phyloP scores from a whole-genome alignment of 129 eudicot species.

The Lactuca sativa region DNA sequence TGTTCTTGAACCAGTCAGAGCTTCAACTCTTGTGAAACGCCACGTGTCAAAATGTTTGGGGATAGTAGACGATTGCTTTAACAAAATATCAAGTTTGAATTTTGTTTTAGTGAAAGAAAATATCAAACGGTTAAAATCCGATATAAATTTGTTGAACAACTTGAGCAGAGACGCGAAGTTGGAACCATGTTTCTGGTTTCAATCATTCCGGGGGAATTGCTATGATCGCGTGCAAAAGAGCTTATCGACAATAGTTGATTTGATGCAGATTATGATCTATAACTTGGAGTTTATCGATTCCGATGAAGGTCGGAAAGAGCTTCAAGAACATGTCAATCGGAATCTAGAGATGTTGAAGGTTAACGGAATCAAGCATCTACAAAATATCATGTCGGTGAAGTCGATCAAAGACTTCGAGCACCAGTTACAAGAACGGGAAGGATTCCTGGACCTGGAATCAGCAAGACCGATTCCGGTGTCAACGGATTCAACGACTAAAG shows the following conservation, averaged over 20 bases:
- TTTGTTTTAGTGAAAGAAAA: slow-evolving; percentile 33
- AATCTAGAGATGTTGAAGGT: slow-evolving; percentile 43
- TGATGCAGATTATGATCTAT: slow-evolving; percentile 42
- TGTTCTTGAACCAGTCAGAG: slow-evolving; percentile 52
- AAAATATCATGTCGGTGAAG: slow-evolving; percentile 30
- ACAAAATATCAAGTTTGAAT: slow-evolving; percentile 24
- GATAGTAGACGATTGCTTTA: slow-evolving; percentile 48
- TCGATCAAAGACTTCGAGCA: slow-evolving; percentile 21
- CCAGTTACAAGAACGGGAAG: slow-evolving; percentile 26
- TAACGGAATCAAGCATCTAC: slow-evolving; percentile 35
- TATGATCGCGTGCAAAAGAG: slow-evolving; percentile 42
- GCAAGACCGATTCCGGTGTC: slow-evolving; percentile 26
- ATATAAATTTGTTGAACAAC: slow-evolving; percentile 36
- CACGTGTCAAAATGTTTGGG: slow-evolving; percentile 42
- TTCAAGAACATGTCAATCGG: slow-evolving; percentile 43
- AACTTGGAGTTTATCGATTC: slow-evolving; percentile 35
- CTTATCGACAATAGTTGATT: slow-evolving; percentile 50
- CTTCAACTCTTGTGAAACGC: slow-evolving; percentile 59
- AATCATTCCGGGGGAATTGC: slow-evolving; percentile 47
- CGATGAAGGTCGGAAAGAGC: slow-evolving; percentile 35
- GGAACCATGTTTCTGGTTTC: slow-evolving; percentile 76
- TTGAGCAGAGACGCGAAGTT: slow-evolving; percentile 41
- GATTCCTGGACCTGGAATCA: slow-evolving; percentile 42
- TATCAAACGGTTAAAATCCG: slow-evolving; percentile 34
- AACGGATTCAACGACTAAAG: background rate